Conservation (phyloP, 495 filamentous ascomycete species). For the Echria macrotheca region DNA sequence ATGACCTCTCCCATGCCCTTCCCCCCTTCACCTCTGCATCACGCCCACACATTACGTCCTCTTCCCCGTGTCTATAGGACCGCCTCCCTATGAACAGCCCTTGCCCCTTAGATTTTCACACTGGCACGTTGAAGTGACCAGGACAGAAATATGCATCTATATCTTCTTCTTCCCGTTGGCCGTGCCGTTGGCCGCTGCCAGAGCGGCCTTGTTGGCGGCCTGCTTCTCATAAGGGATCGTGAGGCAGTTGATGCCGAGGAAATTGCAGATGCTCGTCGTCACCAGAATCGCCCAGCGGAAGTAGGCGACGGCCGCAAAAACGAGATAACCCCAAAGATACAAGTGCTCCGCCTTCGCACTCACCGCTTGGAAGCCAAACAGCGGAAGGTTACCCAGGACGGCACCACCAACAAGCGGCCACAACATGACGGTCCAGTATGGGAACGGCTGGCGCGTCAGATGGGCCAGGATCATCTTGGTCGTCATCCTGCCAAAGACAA, state of each 20-base stretch:
- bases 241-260: constrained; percentile 87
- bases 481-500: constrained; percentile 99
- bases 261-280: constrained; percentile 85
- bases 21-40: too few relatives aligned
- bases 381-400: constrained; percentile 74
- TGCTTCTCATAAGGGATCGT: constrained; percentile 70
- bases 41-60: too few relatives aligned
- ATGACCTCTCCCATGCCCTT: constrained; percentile 1
- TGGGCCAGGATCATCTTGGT: constrained; percentile 99
- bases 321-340: constrained; percentile 78
- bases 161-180: constrained; percentile 12
- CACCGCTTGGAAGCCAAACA: constrained; percentile 60
- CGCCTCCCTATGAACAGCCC: too few relatives aligned
- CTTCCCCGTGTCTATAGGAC: too few relatives aligned
- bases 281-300: constrained; percentile 89
- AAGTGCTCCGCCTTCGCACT: constrained; percentile 61
- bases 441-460: constrained; percentile 87
- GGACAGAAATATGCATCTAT: constrained; percentile 4
- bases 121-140: too few relatives aligned
- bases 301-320: constrained; percentile 77
- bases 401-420: constrained; percentile 80
- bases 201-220: constrained; percentile 33
- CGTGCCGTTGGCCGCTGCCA: constrained; percentile 16
- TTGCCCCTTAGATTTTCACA: too few relatives aligned
- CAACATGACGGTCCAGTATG: constrained; percentile 91